phyloP scores from a whole-genome alignment of 2,329 filamentous ascomycete genomes.

The Calonectria naviculata region DNA sequence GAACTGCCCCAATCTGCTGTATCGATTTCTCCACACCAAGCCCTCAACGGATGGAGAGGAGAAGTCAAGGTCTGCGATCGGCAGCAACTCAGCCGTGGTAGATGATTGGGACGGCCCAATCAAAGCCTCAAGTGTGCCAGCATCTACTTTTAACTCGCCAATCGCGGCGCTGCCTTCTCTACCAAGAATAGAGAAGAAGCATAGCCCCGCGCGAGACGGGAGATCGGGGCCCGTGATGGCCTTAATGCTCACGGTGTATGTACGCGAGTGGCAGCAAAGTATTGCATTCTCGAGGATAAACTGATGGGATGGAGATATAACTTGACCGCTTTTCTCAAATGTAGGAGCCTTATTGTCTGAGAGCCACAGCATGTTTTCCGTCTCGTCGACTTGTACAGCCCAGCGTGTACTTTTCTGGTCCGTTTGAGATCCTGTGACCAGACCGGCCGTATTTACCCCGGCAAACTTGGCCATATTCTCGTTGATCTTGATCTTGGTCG shows the following conservation, averaged over 20 bases:
- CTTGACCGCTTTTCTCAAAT: neutral
- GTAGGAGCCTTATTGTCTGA: neutral
- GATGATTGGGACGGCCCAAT: neutral
- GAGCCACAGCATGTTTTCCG: neutral
- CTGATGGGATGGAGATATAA: neutral
- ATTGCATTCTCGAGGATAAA: neutral
- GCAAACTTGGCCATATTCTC: neutral
- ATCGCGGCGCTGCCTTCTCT: neutral
- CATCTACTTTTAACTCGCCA: neutral
- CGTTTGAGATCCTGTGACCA: neutral
- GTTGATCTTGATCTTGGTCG: neutral
- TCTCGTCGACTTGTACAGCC: neutral
- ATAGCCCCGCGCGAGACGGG: neutral
- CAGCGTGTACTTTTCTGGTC: neutral
- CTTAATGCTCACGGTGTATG: neutral
- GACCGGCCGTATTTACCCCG: too few relatives aligned
- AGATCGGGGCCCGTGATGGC: neutral
- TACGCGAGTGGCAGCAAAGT: neutral
- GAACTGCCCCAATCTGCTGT: neutral
- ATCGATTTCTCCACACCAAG: neutral
- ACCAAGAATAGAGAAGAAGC: neutral
- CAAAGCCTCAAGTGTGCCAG: neutral
- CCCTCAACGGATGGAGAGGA: neutral
- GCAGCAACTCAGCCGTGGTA: neutral
- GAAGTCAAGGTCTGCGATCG: neutral